Conservation (phyloP, 2,329 filamentous ascomycete genomes). For the Cladosporium austrohemisphaericum region DNA sequence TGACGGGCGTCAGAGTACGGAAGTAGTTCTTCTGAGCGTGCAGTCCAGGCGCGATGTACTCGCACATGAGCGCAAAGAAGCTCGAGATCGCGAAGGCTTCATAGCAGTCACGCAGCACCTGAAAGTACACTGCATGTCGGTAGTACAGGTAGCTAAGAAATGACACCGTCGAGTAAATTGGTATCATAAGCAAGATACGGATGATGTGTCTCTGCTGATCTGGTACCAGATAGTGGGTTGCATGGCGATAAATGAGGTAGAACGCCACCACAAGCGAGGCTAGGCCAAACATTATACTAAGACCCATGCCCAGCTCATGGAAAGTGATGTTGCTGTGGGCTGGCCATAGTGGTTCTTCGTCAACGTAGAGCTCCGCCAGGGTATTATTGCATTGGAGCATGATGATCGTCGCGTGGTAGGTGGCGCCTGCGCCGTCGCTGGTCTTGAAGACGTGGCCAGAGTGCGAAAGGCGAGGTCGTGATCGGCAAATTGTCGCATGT, state of each 20-base stretch:
- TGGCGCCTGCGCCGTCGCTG: conserved; percentile 5
- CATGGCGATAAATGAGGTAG: conserved; percentile 55
- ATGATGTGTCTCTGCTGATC: conserved; percentile 69
- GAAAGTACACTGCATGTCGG: conserved; percentile 73
- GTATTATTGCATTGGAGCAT: conserved; percentile 47
- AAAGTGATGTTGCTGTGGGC: conserved; percentile 48
- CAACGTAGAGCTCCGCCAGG: conserved; percentile 43
- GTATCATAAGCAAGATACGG: conserved; percentile 84
- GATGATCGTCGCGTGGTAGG: conserved; percentile 18
- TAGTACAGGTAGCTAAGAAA: conserved; percentile 73
- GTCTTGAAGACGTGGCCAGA: background rate
- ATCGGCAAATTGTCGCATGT: conserved; percentile 2
- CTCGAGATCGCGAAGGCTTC: conserved; percentile 84
- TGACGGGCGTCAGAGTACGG: conserved; percentile 60
- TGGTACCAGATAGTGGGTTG: conserved; percentile 57
- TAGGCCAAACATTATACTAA: conserved; percentile 52
- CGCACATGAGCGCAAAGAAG: conserved; percentile 79
- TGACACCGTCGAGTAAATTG: conserved; percentile 71
- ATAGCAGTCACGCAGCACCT: conserved; percentile 78
- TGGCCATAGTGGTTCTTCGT: conserved; percentile 49
- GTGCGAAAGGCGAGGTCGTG: background rate
- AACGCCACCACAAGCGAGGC: conserved; percentile 51
- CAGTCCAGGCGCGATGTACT: conserved; percentile 72
- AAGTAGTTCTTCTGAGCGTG: conserved; percentile 83
- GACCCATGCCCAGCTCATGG: conserved; percentile 53